These are phyloP conservation scores for Cystobasidium tubakii DNA, from an alignment of 768 basidiomycete species.

Conservation along the genomic window DNA sequence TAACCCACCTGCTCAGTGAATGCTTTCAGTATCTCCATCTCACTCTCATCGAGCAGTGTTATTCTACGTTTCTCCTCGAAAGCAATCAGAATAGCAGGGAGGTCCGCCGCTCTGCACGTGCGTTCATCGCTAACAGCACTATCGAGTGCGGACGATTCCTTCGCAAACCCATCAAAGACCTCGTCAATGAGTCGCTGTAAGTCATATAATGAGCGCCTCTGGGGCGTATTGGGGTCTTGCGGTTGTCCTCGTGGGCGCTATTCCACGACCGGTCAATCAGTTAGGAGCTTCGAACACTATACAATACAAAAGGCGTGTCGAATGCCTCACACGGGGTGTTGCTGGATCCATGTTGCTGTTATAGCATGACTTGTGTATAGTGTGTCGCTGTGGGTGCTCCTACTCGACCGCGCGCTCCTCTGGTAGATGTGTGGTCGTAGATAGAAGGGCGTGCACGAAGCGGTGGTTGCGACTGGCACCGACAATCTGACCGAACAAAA, in stretches of 20 bases:
- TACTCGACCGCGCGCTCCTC: neutral
- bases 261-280: neutral
- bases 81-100: slow-evolving; percentile 6
- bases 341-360: neutral
- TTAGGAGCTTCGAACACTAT: too few species aligned
- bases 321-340: neutral
- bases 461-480: too few species aligned
- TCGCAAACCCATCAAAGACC: slow-evolving; percentile 9
- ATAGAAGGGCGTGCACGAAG: neutral
- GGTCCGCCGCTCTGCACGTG: slow-evolving; percentile 12
- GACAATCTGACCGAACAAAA: neutral
- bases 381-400: neutral
- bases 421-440: neutral
- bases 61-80: slow-evolving; percentile 11
- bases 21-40: neutral
- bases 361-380: neutral
- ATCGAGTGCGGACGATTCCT: neutral
- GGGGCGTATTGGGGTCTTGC: slow-evolving; percentile 13
- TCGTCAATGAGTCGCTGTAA: slow-evolving; percentile 23
- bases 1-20: slow-evolving; percentile 27
- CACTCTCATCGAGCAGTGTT: slow-evolving; percentile 11
- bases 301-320: neutral
- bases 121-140: neutral
- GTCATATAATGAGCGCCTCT: slow-evolving; percentile 25
- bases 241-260: neutral